Conservation (phyloP, 306 rosid genomes). For the Cicer chorassanicum region DNA sequence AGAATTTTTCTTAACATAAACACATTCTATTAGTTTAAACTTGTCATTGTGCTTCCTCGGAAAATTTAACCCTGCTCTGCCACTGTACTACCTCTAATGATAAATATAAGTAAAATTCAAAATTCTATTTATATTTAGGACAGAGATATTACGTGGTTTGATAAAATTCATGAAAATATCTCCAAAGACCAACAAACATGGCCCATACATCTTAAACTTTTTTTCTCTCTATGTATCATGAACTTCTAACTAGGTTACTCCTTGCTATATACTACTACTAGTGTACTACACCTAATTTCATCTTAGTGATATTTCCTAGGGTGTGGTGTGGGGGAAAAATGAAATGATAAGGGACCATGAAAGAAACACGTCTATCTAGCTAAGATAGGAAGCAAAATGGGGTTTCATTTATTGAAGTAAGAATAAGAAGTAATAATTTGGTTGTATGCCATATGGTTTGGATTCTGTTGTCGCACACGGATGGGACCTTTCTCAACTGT, state of each 20-base stretch:
- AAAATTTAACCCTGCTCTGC: too few relatives aligned
- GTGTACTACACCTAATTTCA: constrained; percentile 32
- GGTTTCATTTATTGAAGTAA: constrained; percentile 43
- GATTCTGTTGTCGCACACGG: constrained; percentile 47
- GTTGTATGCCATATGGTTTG: constrained; percentile 27
- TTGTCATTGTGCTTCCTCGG: too few relatives aligned
- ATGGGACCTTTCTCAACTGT: constrained; percentile 45
- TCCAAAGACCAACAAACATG: constrained; percentile 41
- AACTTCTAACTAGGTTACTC: constrained; percentile 20
- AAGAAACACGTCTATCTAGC: constrained; percentile 15
- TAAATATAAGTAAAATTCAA: too few relatives aligned
- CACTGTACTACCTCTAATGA: too few relatives aligned
- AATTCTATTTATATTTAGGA: too few relatives aligned
- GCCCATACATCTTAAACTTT: constrained; percentile 35
- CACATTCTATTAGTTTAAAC: too few relatives aligned
- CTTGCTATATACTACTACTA: not conserved
- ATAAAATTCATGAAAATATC: too few relatives aligned
- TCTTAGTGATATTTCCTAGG: constrained; percentile 5
- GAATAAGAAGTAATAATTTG: constrained; percentile 28
- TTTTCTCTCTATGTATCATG: constrained; percentile 26
- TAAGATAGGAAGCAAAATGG: constrained; percentile 39
- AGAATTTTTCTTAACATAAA: too few relatives aligned
- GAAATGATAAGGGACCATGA: constrained; percentile 37
- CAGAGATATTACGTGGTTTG: too few relatives aligned
- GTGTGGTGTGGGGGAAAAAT: constrained; percentile 8